Evolutionary conservation across 2,329 filamentous ascomycete species (phyloP).

Genomic region (Blastomyces gilchristii): DNA sequence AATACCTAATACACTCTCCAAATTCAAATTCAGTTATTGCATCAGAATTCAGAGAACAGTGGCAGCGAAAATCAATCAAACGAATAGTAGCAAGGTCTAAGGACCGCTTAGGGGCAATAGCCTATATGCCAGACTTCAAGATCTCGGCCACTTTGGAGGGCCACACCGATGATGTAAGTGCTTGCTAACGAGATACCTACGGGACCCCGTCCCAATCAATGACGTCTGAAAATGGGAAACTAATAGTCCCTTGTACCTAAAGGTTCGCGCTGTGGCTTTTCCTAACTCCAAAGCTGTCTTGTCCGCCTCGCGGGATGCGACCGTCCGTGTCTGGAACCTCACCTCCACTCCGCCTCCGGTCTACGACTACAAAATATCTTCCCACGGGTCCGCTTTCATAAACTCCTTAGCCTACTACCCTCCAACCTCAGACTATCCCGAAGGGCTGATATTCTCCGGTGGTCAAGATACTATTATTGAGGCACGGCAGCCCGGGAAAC

Average conservation of each 20-base stretch:
- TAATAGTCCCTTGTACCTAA: slow-evolving; percentile 6
- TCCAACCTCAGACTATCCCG: slow-evolving; percentile 55
- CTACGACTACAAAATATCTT: slow-evolving; percentile 69
- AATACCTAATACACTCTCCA: neutral
- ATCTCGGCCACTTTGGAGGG: slow-evolving; percentile 80
- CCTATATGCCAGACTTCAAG: slow-evolving; percentile 71
- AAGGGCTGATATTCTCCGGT: slow-evolving; percentile 76
- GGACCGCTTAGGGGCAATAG: neutral
- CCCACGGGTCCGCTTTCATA: slow-evolving; percentile 74
- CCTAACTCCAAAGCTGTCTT: slow-evolving; percentile 61
- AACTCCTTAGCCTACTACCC: slow-evolving; percentile 72
- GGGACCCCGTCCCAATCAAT: slow-evolving; percentile 10
- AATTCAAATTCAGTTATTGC: neutral
- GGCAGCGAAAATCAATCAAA: neutral
- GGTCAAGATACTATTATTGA: slow-evolving; percentile 92
- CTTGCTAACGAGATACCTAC: slow-evolving; percentile 9
- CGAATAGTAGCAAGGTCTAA: neutral
- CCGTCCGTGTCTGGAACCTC: slow-evolving; percentile 75
- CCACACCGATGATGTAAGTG: slow-evolving; percentile 83
- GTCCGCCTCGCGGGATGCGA: slow-evolving; percentile 84
- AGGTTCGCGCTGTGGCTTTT: slow-evolving; percentile 83
- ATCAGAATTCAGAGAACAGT: neutral
- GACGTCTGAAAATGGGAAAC: neutral
- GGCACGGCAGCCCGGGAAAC: slow-evolving; percentile 60
- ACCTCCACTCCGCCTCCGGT: slow-evolving; percentile 53